Evolutionary conservation across 2,329 filamentous ascomycete genomes (phyloP), one percentile per base, ranked within the genome.

Genomic region (Clarireedia sp.): DNA sequence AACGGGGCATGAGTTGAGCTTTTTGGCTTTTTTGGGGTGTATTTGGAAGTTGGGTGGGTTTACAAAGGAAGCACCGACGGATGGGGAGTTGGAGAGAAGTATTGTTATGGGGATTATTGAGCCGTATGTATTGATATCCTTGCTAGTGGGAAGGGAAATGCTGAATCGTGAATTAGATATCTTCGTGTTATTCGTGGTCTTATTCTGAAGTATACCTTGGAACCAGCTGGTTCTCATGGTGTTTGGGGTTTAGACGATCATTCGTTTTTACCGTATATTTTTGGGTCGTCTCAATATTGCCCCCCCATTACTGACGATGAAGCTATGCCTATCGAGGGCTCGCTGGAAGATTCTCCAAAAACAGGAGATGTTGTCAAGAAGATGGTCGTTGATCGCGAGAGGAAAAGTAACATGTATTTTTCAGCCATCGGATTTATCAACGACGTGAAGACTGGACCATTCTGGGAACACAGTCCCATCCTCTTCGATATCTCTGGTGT

Each of bases 191-290:
- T 96, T 46, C 85, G 94, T 40, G 83, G 80, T 43, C 78, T 99
- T 9, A 96, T 99, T 64, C 76, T 89, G 50, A 92, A 85, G 2
- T 99, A 97, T 69, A 96, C 86, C 0, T 81, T 99, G 19, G 94
- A 99, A 68, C 94, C 94, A 3, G 94, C 94, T 5, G 94, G 94
- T 2, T 95, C 92, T 1, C 94, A 97, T 68, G 94, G 94, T 3
- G 94, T 99, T 19, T 99, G 94, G 94, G 94, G 94, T 19, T 78
- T 99, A n/a, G 94, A 99, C 68, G 94, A 99, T 70, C 92, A 99
- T 72, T 91, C 84, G 8, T 97, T 99, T 69, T 71, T 94, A 24
- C 88, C 94, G 0, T 99, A 97, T 70, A 89, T 99, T 55, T 91
- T 97, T 61, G 94, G 94, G 33, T 96, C 91, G 2, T 91, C 94